Evolutionary conservation across 2,329 filamentous ascomycete genomes (phyloP), one percentile per base, ranked within the genome.

Genomic region (Fusarium guadeloupense): DNA sequence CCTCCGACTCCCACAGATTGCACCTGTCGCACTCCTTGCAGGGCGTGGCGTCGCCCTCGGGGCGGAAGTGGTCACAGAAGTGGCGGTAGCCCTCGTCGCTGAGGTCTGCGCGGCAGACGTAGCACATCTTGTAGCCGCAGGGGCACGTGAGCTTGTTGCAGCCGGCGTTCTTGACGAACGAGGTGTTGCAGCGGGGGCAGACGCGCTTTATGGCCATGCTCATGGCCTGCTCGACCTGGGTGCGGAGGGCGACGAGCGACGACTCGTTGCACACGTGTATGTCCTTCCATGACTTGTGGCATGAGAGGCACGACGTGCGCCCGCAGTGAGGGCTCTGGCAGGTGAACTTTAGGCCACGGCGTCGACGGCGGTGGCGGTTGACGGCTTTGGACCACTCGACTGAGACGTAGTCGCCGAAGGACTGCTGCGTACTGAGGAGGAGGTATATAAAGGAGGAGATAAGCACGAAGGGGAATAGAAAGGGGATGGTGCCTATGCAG

Each of bases 91-190:
- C 93, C 73, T 93, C 89, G 43, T 85, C 80, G 51, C 81, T 79
- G 40, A 89, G 86, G 69, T 92, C 88, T 66, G 89, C 89, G 34
- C 95, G 91, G 75, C 95, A 99, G 40, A 98, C 87, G 72, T 99
- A 99, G 75, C 95, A 99, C 94, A 98, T 98, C 68, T 91, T 90
- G 77, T 98, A 98, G 9, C 95, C 95, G 76, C 95, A 99, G 14
- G 93, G 88, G 73, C 95, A 98, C 6, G 92, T 94, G 34, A 99
- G 83, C 78, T 98, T 98, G 81, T 99, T 99, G 83, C 95, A 99
- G 69, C 95, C 95, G 21, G 89, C 88, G 7, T 88, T 89, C 75
- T 98, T 98, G 77, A 99, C 91, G 74, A 98, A 98, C 14, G 89
- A 91, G 9, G 93, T 91, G 67, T 91, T 89, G 80, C 95, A 99